Conservation (phyloP, 441 rosid species). For the Pelargonium australe region DNA sequence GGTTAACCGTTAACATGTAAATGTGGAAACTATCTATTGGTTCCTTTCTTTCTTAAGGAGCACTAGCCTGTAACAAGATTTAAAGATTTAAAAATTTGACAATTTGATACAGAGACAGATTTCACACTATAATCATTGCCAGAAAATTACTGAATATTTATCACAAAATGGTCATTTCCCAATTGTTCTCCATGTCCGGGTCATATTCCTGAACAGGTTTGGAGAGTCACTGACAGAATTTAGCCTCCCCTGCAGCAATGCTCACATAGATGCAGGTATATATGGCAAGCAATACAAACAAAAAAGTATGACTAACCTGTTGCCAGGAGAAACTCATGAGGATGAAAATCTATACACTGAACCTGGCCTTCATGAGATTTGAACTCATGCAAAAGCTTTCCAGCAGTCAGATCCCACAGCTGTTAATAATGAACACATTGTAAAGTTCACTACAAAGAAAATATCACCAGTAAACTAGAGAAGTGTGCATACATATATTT, state of each 20-base stretch:
- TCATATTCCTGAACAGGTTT: no score
- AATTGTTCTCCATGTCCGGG: no score
- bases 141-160: no score
- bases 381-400: conserved; percentile 93
- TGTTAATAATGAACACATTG: conserved; percentile 23
- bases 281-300: not conserved
- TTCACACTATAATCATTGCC: no score
- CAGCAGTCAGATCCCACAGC: conserved; percentile 99
- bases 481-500: not conserved
- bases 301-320: conserved; percentile 55
- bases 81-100: no score
- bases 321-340: conserved; percentile 88
- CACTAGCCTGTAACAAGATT: no score
- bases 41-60: not conserved
- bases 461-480: conserved; percentile 8
- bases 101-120: no score
- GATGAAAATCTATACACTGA: conserved; percentile 96
- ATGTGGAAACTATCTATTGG: not conserved
- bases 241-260: no score
- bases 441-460: conserved; percentile 12
- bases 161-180: no score
- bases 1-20: not conserved
- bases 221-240: no score
- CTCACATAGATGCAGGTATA: no score
- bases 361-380: conserved; percentile 89